Base-by-base conservation (phyloP, 139 green algal genomes). In the Closterium sp. region DNA sequence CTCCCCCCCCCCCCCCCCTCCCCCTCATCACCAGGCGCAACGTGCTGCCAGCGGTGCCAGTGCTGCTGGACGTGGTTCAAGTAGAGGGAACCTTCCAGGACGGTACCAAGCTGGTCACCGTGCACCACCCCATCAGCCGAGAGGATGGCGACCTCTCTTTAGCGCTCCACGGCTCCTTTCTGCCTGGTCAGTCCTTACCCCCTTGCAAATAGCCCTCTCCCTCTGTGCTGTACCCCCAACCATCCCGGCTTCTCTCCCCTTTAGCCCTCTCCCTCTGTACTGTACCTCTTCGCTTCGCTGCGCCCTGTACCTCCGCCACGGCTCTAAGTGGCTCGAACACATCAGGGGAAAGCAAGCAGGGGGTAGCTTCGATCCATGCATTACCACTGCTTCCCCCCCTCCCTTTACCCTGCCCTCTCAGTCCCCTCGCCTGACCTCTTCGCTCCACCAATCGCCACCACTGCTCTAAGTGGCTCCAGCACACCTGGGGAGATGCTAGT, bases 21-120 rank as follows among this genome's bases (percentile, higher is more conserved):
- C n/a, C 66, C 19, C 30, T 10, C 43, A 12, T 16, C n/a, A 23
- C 34, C 87, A 94, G 86, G 88, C 85, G 90, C 84, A 94, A 96
- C 25, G 93, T 95, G 76, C 38, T 95, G 55, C 90, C 90, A 33
- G 88, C 84, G 32, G 93, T 96, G 31, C n/a, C 90, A 23, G 55
- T 89, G 31, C 84, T 96, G 16, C 25, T 95, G 28, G 43, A 93
- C 32, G 90, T 92, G 43, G 94, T 95, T 31, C 92, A 94, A 31
- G 90, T 96, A 33, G 94, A 96, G 91, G 93, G 90, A 9, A 96
- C 94, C 38, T 96, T 96, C 55, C 69, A 83, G 5, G 94, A 96
- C 69, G 94, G 94, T 34, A 95, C 93, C 43, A 96, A 96, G 88
- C 90, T 96, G 31, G 93, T 96, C 23, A 93, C 93, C n/a, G 86